Evolutionary conservation across 2,329 filamentous ascomycete genomes (phyloP), one percentile per base, ranked within the genome.

Genomic region (Scleromitrula shiraiana): DNA sequence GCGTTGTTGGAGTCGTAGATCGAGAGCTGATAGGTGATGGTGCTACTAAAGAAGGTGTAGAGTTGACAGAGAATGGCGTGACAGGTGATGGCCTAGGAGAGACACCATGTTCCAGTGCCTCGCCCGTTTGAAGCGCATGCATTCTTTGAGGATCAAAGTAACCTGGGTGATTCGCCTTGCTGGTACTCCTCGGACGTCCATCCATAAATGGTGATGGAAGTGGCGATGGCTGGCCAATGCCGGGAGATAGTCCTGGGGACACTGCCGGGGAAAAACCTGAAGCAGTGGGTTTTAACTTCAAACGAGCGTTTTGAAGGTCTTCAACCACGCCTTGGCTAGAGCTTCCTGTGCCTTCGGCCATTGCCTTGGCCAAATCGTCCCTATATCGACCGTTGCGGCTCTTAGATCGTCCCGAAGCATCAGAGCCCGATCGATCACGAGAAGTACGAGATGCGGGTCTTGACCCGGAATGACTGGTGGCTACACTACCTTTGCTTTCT

Each of bases 401-500:
- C 49, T 59, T 63, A 2, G 62, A 62, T 35, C 58, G 53, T 20
- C 50, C 55, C 35, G 60, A 62, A 7, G 53, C 52, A 46, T 60
- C 59, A 24, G 62, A 64, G 39, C 54, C 56, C 15, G 62, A 63
- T 33, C 62, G 50, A 39, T 63, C 62, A 26, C 61, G 52, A n/a
- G 59, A 56, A 17, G 53, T 27, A 30, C 54, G 52, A 24, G 58
- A 59, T 33, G 53, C 50, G 12, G 60, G 57, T 41, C 56, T 51
- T 7, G 60, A 62, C 17, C 46, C 60, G 26, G 60, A 59, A 23
- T 50, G 42, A 37, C 46, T 57, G 5, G 53, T 55, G 22, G 42
- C 54, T 17, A 49, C 33, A 37, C 46, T 54, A 32, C 38, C 36
- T 41, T 54, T 50, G 7, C 54, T 55, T 33, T 55, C 51, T 33